phyloP scores from a whole-genome alignment of 1,284 basidiomycete species.

The Vanrija pseudolonga region DNA sequence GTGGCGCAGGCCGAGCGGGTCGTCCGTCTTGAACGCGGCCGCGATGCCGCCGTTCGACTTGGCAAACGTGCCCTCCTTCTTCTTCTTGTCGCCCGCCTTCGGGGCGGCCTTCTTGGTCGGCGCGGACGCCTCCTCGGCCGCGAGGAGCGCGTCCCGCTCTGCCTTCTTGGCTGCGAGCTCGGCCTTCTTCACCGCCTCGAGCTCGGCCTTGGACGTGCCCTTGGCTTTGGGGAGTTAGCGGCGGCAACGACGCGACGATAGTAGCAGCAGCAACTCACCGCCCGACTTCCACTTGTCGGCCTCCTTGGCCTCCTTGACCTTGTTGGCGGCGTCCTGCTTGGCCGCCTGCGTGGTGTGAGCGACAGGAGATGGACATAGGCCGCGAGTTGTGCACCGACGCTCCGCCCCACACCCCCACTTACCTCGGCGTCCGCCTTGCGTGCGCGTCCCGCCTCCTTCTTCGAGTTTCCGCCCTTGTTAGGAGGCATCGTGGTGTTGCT shows the following conservation, averaged over 20 bases:
- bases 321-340: conserved; percentile 33
- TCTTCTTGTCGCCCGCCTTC: conserved; percentile 37
- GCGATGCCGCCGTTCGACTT: conserved; percentile 20
- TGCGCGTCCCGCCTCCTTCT: conserved; percentile 80
- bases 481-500: conserved; percentile 61
- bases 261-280: conserved; percentile 48
- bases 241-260: neutral
- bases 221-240: too few species aligned
- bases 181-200: conserved; percentile 51
- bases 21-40: conserved; percentile 45
- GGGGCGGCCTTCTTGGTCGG: conserved; percentile 57
- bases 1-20: conserved; percentile 63
- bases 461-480: conserved; percentile 73
- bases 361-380: neutral
- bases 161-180: conserved; percentile 54
- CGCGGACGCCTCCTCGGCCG: conserved; percentile 74
- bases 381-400: conserved; percentile 47
- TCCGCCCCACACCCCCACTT: conserved; percentile 60
- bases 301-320: conserved; percentile 57
- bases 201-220: conserved; percentile 51
- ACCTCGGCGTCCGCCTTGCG: conserved; percentile 92
- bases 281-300: conserved; percentile 73
- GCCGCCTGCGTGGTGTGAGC: conserved; percentile 56
- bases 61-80: conserved; percentile 32
- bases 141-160: conserved; percentile 54